Conservation (phyloP, 2,329 filamentous ascomycete genomes). For the Penicillium sp. region DNA sequence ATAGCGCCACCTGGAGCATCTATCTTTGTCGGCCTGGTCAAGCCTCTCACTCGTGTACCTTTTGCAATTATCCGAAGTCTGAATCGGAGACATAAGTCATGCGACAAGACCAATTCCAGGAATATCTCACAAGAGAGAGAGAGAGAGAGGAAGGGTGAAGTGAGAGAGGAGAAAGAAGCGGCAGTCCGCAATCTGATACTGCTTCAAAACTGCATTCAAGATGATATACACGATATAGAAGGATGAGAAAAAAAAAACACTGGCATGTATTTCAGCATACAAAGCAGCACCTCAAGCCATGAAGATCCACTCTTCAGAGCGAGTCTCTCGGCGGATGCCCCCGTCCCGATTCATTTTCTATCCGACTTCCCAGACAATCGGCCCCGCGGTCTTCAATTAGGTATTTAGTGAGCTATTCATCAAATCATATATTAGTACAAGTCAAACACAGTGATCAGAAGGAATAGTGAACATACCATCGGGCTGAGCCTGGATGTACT, state of each 20-base stretch:
- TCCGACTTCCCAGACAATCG: slow-evolving; percentile 35
- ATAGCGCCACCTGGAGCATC: not conserved
- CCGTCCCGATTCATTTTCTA: slow-evolving; percentile 44
- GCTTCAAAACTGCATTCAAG: slow-evolving; percentile 45
- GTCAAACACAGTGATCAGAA: not conserved
- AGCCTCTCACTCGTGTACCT: not conserved
- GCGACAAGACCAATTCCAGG: no score
- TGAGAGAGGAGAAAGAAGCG: slow-evolving; percentile 18
- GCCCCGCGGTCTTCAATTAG: slow-evolving; percentile 36
- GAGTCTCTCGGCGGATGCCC: slow-evolving; percentile 36
- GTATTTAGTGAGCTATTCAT: slow-evolving; percentile 45
- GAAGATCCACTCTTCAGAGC: slow-evolving; percentile 39
- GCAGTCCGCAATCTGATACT: slow-evolving; percentile 16
- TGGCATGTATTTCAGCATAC: slow-evolving; percentile 48
- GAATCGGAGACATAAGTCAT: no score
- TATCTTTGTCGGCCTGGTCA: not conserved
- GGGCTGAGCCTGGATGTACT: slow-evolving; percentile 91
- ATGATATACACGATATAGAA: slow-evolving; percentile 53
- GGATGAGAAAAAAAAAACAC: slow-evolving; percentile 41
- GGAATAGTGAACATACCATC: slow-evolving; percentile 70
- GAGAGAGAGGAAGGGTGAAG: not conserved
- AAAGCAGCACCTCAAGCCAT: slow-evolving; percentile 37
- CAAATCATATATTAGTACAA: slow-evolving; percentile 28
- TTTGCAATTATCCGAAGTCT: no score
- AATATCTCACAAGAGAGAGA: not conserved